Percentiles rank a stretch among this genome's conserved stretches.
Conservation (phyloP, 805 yeast genomes). For the Hagleromyces aurorensis region DNA sequence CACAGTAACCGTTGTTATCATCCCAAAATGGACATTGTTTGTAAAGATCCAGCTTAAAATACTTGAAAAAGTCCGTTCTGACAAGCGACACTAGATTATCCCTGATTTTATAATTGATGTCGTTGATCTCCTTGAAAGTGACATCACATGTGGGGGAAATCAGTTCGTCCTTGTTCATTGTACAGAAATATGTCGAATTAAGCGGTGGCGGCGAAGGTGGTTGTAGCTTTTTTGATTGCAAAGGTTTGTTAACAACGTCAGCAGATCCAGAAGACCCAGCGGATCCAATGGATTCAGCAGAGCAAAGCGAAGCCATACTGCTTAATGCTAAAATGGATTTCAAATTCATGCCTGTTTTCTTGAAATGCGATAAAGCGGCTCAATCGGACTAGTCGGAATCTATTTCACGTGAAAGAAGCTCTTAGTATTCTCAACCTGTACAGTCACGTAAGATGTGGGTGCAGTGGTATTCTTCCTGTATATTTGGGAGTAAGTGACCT, state of each 20-base stretch:
- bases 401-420: no score
- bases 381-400: no score
- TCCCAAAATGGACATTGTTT: slow-evolving; percentile 83
- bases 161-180: slow-evolving; percentile 27
- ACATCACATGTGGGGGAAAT: slow-evolving; percentile 33
- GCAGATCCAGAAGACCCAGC: not conserved
- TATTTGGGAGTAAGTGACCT: no score
- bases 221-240: no score
- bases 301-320: no score
- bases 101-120: slow-evolving; percentile 43
- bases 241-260: not conserved
- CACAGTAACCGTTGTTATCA: slow-evolving; percentile 70
- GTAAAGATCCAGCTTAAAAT: slow-evolving; percentile 77
- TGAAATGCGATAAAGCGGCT: no score
- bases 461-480: no score
- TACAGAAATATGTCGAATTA: slow-evolving; percentile 24
- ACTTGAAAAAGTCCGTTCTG: slow-evolving; percentile 73
- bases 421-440: no score
- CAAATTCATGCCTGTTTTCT: no score
- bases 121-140: slow-evolving; percentile 42
- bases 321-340: no score
- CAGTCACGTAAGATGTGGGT: no score
- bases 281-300: no score
- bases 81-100: slow-evolving; percentile 53
- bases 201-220: slow-evolving; percentile 4